phyloP scores from a whole-genome alignment of 495 filamentous ascomycete genomes.

The Friedmanniomyces simplex region DNA sequence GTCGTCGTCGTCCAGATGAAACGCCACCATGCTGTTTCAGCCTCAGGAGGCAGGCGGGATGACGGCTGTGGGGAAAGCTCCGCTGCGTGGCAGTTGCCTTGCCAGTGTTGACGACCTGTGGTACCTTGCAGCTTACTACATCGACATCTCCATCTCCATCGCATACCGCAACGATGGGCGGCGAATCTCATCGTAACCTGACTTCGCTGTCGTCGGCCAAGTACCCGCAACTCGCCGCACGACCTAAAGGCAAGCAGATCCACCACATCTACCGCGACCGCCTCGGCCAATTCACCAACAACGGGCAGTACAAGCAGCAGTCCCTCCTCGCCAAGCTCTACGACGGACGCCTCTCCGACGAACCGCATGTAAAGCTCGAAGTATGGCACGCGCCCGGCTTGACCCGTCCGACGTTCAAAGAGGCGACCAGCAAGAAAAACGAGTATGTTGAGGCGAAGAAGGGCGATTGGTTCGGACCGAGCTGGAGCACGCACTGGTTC shows the following conservation, averaged over 20 bases:
- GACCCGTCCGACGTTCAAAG: conserved; percentile 75
- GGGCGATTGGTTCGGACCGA: conserved; percentile 76
- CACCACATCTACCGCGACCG: conserved; percentile 77
- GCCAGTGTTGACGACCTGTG: not conserved
- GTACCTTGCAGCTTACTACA: no score
- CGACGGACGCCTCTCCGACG: conserved; percentile 60
- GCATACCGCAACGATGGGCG: conserved; percentile 31
- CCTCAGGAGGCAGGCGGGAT: no score
- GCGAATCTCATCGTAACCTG: conserved; percentile 30
- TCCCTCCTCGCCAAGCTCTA: conserved; percentile 71
- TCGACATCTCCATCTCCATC: no score
- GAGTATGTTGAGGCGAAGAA: conserved; percentile 66
- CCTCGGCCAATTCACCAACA: conserved; percentile 64
- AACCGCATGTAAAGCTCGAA: conserved; percentile 70
- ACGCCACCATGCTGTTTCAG: no score
- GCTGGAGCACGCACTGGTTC: conserved; percentile 99
- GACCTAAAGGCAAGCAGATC: conserved; percentile 74
- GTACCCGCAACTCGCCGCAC: conserved; percentile 48
- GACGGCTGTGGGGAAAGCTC: no score
- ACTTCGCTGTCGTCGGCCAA: conserved; percentile 17
- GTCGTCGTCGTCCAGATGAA: no score
- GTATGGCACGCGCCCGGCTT: conserved; percentile 77
- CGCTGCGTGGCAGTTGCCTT: no score
- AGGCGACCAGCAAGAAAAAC: conserved; percentile 69
- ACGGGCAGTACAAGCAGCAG: conserved; percentile 69